Percentiles rank a stretch among this genome's conserved stretches.
phyloP scores from a whole-genome alignment of 805 yeast genomes.

The Yamadazyma nakazawae region DNA sequence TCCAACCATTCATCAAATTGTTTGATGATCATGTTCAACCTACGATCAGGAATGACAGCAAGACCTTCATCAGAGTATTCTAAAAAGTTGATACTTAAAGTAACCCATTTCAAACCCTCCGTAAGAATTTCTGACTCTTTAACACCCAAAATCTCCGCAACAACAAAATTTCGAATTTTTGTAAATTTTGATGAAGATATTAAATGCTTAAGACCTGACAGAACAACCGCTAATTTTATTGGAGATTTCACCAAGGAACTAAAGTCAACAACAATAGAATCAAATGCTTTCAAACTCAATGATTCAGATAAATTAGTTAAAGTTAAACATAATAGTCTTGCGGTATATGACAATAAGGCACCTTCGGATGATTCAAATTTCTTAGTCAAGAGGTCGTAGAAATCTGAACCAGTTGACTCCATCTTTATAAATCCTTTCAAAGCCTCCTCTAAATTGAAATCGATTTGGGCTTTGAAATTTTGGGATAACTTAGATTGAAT shows the following conservation, averaged over 20 bases:
- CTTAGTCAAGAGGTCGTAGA: background rate
- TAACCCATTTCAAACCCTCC: constrained; percentile 45
- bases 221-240: constrained; percentile 25
- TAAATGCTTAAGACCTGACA: constrained; percentile 33
- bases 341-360: constrained; percentile 15
- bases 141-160: constrained; percentile 62
- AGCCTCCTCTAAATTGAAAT: background rate
- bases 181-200: constrained; percentile 41
- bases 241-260: constrained; percentile 29
- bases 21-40: constrained; percentile 59
- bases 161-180: constrained; percentile 55
- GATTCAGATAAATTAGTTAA: constrained; percentile 17
- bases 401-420: background rate
- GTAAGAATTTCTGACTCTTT: constrained; percentile 37
- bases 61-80: constrained; percentile 23
- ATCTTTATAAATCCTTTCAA: background rate
- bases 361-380: constrained; percentile 4
- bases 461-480: background rate
- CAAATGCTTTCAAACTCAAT: constrained; percentile 16
- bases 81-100: constrained; percentile 45
- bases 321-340: constrained; percentile 16
- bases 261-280: constrained; percentile 27
- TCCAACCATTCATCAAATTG: constrained; percentile 58
- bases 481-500: background rate
- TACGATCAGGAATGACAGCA: constrained; percentile 56